Evolutionary conservation across 139 green algal species (phyloP).

Genomic region (Picochlorum sp.): DNA sequence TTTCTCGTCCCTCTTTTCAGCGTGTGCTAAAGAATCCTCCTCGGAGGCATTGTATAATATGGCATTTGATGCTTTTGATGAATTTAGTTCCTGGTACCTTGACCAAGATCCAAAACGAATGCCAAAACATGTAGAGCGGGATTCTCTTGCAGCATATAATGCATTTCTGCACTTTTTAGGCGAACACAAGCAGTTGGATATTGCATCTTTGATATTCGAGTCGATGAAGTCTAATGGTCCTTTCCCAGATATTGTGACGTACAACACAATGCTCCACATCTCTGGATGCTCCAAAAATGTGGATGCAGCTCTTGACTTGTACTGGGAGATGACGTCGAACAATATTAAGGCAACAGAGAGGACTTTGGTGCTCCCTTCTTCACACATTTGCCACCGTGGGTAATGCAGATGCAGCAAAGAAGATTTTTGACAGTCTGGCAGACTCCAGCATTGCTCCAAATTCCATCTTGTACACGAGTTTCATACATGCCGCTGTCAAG

Average conservation of each 20-base stretch:
- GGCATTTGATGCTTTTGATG: constrained; percentile 16
- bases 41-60: constrained; percentile 23
- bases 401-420: constrained; percentile 18
- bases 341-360: constrained; percentile 22
- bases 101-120: background rate
- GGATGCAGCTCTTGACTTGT: constrained; percentile 13
- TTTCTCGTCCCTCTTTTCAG: constrained; percentile 35
- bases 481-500: constrained; percentile 40
- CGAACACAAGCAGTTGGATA: constrained; percentile 8
- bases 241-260: constrained; percentile 37
- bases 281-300: constrained; percentile 19
- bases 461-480: constrained; percentile 45
- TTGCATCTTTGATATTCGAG: constrained; percentile 25
- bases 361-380: constrained; percentile 46
- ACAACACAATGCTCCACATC: constrained; percentile 39
- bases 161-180: constrained; percentile 38
- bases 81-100: constrained; percentile 19
- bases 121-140: background rate
- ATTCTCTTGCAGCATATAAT: constrained; percentile 39
- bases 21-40: constrained; percentile 23
- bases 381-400: constrained; percentile 37
- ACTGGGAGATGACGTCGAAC: constrained; percentile 19
- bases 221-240: constrained; percentile 28
- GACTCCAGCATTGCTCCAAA: constrained; percentile 12
- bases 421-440: constrained; percentile 24